Conservation (phyloP, 345 rosid species). For the Salix dunnii region DNA sequence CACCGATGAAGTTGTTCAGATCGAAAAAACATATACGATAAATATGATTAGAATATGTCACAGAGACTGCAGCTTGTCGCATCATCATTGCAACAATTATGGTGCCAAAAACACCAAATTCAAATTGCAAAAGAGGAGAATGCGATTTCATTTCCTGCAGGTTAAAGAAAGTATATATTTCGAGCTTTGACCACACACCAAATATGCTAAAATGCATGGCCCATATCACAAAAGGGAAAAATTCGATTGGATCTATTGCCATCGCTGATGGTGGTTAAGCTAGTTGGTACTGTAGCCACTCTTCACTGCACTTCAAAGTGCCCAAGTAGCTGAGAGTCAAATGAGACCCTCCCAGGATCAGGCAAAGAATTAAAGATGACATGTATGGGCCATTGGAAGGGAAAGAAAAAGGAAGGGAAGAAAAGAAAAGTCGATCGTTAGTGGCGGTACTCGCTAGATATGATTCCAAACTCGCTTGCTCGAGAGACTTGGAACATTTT, state of each 20-base stretch:
- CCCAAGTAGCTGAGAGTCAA: not conserved
- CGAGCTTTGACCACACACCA: not conserved
- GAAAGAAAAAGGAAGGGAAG: not conserved
- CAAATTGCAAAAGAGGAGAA: not conserved
- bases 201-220: slow-evolving; percentile 1
- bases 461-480: slow-evolving; percentile 37
- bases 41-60: not conserved
- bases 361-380: not conserved
- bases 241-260: slow-evolving; percentile 4
- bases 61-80: not conserved
- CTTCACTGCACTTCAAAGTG: slow-evolving; percentile 4
- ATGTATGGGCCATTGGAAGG: slow-evolving; percentile 12
- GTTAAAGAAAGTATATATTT: not conserved
- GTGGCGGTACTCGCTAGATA: not conserved
- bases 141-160: not conserved
- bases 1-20: not conserved
- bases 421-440: not conserved
- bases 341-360: not conserved
- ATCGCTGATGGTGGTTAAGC: slow-evolving; percentile 16
- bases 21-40: not conserved
- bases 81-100: not conserved
- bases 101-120: not conserved
- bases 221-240: not conserved
- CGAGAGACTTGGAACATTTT: slow-evolving; percentile 38
- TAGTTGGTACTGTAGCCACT: slow-evolving; percentile 27